A percentile compares a stretch with the other conserved stretches of the same genome.
These are phyloP conservation scores for Creolimax fragrantissima DNA, from an alignment of 78 protist species.

Conservation along the genomic window DNA sequence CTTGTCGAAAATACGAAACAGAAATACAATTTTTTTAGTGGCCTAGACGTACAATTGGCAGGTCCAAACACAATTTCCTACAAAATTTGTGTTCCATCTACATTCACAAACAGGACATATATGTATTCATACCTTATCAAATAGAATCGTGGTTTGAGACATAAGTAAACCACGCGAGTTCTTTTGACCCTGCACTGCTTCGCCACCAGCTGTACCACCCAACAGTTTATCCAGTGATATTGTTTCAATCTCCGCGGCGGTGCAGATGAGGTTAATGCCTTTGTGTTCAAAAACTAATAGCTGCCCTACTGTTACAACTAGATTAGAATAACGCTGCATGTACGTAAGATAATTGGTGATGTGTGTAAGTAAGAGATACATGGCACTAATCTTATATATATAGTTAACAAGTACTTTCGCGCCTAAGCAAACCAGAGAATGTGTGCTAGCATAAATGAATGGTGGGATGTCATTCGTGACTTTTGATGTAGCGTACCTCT, in stretches of 20 bases:
- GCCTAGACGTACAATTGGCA: too few species aligned
- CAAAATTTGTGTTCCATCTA: too few species aligned
- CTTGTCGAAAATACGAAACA: too few species aligned
- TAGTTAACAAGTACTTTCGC: too few species aligned
- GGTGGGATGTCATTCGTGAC: too few species aligned
- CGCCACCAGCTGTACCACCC: background rate
- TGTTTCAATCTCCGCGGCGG: background rate
- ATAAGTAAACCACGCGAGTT: conserved; percentile 4
- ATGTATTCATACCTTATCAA: conserved; percentile 4
- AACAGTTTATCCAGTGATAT: background rate
- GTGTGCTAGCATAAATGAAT: too few species aligned
- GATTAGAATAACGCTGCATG: background rate
- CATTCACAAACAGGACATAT: too few species aligned
- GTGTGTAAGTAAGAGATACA: background rate
- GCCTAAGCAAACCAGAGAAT: too few species aligned
- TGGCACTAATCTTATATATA: too few species aligned
- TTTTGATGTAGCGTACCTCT: too few species aligned
- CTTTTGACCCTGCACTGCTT: conserved; percentile 2
- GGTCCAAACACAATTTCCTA: too few species aligned
- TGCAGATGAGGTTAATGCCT: background rate
- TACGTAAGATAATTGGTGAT: background rate
- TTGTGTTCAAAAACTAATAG: background rate
- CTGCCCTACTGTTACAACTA: background rate
- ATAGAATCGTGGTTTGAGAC: background rate
- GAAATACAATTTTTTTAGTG: too few species aligned